Evolutionary conservation across 129 eudicot genomes (phyloP).

Genomic region (Chrysanthemum makinoi): DNA sequence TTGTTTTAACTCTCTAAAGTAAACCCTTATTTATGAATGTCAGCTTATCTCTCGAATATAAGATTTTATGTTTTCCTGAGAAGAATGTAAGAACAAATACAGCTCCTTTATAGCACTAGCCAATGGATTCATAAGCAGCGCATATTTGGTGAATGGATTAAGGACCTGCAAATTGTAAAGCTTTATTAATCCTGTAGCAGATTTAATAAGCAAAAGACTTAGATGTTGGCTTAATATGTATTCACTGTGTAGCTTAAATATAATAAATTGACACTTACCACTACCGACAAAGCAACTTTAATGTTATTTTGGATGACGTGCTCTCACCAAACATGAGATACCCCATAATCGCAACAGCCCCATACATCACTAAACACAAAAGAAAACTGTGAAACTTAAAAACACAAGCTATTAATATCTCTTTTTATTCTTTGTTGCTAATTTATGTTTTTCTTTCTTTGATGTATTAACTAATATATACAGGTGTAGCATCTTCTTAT

Average conservation of each 20-base stretch:
- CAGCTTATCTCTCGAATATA: too few relatives aligned
- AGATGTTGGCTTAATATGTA: neutral
- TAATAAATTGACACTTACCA: slow-evolving; percentile 42
- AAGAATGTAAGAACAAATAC: slow-evolving; percentile 47
- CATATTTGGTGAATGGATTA: slow-evolving; percentile 83
- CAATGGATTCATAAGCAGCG: slow-evolving; percentile 81
- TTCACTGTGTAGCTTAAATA: slow-evolving; percentile 1
- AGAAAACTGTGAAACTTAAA: slow-evolving; percentile 51
- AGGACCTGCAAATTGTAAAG: slow-evolving; percentile 56
- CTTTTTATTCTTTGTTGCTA: too few relatives aligned
- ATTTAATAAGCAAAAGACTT: slow-evolving; percentile 9
- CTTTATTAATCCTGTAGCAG: neutral
- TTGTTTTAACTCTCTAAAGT: too few relatives aligned
- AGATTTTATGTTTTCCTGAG: slow-evolving; percentile 46
- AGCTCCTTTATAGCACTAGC: slow-evolving; percentile 87
- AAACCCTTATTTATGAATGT: too few relatives aligned
- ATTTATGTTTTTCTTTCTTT: too few relatives aligned
- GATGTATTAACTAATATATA: too few relatives aligned
- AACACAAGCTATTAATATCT: neutral
- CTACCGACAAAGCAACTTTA: slow-evolving; percentile 88
- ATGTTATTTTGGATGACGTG: slow-evolving; percentile 81
- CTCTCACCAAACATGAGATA: slow-evolving; percentile 84
- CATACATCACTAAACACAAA: slow-evolving; percentile 57
- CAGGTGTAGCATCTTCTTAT: too few relatives aligned
- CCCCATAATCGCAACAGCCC: slow-evolving; percentile 75